These are phyloP conservation scores for Cicer pinnatifidum DNA, from an alignment of 306 rosid species.

Conservation along the genomic window DNA sequence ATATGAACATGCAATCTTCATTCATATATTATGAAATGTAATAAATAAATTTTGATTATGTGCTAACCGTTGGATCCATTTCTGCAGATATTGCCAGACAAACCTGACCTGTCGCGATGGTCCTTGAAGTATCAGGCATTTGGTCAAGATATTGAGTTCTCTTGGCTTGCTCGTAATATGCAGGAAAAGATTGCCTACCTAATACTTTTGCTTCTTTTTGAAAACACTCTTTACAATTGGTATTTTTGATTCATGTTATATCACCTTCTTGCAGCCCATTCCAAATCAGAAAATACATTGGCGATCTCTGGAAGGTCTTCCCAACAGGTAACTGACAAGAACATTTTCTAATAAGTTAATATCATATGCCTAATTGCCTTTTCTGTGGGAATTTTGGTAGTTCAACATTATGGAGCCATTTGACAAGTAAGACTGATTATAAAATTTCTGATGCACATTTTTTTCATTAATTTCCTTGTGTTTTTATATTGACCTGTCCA, in stretches of 20 bases:
- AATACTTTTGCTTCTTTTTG: slow-evolving; percentile 15
- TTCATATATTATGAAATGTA: slow-evolving; percentile 14
- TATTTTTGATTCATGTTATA: slow-evolving; percentile 38
- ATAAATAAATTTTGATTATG: not conserved
- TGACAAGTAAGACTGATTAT: slow-evolving; percentile 7
- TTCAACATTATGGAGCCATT: slow-evolving; percentile 11
- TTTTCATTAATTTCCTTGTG: not conserved
- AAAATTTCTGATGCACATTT: slow-evolving; percentile 18
- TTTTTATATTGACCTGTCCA: slow-evolving; percentile 28
- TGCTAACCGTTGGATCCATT: slow-evolving; percentile 40
- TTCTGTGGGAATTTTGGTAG: slow-evolving; percentile 13
- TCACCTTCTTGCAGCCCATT: slow-evolving; percentile 72
- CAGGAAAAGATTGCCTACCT: slow-evolving; percentile 66
- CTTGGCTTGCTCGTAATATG: slow-evolving; percentile 98
- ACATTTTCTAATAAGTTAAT: slow-evolving; percentile 7
- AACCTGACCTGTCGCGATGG: slow-evolving; percentile 93
- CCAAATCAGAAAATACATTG: slow-evolving; percentile 95
- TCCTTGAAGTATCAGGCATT: slow-evolving; percentile 85
- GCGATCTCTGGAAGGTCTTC: slow-evolving; percentile 95
- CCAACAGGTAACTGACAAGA: slow-evolving; percentile 68
- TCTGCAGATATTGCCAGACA: slow-evolving; percentile 74
- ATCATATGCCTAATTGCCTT: slow-evolving; percentile 29
- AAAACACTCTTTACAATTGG: slow-evolving; percentile 27
- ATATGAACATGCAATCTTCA: not conserved
- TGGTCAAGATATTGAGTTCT: slow-evolving; percentile 76